Evolutionary conservation across 306 rosid genomes (phyloP), one percentile per base, ranked within the genome.

Genomic region (Glycine latifolia): DNA sequence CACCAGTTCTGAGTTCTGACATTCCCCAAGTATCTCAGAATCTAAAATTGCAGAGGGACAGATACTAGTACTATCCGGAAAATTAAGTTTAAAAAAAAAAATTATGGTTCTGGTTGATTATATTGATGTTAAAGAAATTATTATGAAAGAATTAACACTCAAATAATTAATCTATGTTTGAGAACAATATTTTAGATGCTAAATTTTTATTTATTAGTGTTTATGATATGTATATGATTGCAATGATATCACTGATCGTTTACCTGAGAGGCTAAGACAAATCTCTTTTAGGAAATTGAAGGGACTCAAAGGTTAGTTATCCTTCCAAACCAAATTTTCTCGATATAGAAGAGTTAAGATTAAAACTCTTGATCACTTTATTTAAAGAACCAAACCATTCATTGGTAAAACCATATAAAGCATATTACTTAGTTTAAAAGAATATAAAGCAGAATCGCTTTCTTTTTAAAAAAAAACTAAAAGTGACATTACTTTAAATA

Each of bases 1-100:
- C 72, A 26, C 15, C 5, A 53, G 53, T 55, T 59, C 3, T 73
- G 73, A 60, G 53, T 55, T 59, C 3, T 73, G 73, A 68, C 71
- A 72, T 62, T 65, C 60, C 16, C 46, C 49, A 8, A 15, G 66
- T 67, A 68, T 78, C 58, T 78, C 44, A 41, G 66, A 80, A 71
- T 80, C 66, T 73, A 26, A 52, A 72, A 56, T 65, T 65, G 13
- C 31, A 66, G 9, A 35, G 55, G 46, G 13, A 48, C 1, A 41
- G 47, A 59, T 68, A 35, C 46, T 11, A 26, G 31, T 26, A 26
- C 31, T 26, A 8, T 43, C 11, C 4, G 37, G 53, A 35, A 26
- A 26, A 2, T 26, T 26, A 26, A 26, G 31, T 26, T 26, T 26
- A 26, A 26, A 26, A 26, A 26, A 26, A 26, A 26, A 0, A 26